These are phyloP conservation scores for Mariannaea sp. DNA, from an alignment of 2,329 filamentous ascomycete genomes.

Conservation along the genomic window DNA sequence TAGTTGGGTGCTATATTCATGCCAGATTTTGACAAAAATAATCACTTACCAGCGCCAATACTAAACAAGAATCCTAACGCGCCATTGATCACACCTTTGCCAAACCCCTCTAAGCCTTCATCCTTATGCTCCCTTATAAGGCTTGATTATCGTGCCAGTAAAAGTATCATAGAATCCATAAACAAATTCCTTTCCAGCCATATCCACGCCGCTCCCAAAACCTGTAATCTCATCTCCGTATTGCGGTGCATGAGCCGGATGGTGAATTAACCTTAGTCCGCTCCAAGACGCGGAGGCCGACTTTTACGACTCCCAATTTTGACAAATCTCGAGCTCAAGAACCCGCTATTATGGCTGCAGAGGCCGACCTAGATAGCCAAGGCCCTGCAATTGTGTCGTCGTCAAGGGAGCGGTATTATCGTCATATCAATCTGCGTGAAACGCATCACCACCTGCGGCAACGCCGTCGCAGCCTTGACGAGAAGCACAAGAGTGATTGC, in stretches of 20 bases:
- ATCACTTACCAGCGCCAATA: background rate
- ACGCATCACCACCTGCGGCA: conserved; percentile 20
- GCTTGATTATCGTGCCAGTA: too few relatives aligned
- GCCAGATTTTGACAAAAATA: background rate
- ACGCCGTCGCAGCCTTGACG: conserved; percentile 27
- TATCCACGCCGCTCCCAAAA: background rate
- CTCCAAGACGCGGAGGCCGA: conserved; percentile 6
- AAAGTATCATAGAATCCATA: background rate
- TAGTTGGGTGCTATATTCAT: too few relatives aligned
- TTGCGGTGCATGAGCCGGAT: conserved; percentile 29
- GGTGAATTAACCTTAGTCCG: conserved; percentile 34
- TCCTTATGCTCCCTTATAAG: background rate
- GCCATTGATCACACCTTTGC: background rate
- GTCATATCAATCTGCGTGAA: conserved; percentile 9
- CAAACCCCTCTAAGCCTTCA: background rate
- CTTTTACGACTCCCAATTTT: conserved; percentile 14
- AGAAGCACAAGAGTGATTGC: conserved; percentile 28
- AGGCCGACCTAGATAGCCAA: background rate
- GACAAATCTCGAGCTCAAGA: conserved; percentile 2
- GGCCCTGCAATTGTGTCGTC: background rate
- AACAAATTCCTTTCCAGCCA: background rate
- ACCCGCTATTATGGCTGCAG: background rate
- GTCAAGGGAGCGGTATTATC: conserved; percentile 10
- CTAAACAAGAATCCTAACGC: background rate
- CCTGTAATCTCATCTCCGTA: background rate